These are phyloP conservation scores for Xanthoconium stramineum DNA, from an alignment of 768 basidiomycete genomes.

Conservation along the genomic window DNA sequence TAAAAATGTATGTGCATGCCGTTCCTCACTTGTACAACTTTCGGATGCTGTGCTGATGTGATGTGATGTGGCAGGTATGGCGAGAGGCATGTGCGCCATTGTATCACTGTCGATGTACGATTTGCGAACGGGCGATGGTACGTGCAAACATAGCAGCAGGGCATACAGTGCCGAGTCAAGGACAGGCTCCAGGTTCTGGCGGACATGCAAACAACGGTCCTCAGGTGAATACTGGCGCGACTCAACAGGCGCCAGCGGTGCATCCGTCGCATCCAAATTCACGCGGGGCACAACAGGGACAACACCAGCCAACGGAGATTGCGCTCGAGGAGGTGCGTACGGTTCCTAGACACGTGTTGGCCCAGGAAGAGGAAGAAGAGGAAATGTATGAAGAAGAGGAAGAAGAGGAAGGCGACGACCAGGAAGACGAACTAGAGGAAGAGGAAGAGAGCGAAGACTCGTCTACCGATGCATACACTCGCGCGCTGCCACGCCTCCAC, in stretches of 20 bases:
- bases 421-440: conserved; percentile 26
- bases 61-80: conserved; percentile 50
- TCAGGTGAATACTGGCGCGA: background rate
- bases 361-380: conserved; percentile 32
- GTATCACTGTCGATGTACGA: conserved; percentile 69
- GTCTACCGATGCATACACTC: conserved; percentile 6
- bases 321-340: conserved; percentile 24
- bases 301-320: conserved; percentile 19
- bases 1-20: conserved; percentile 42
- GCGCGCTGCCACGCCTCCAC: conserved; percentile 5
- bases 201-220: background rate
- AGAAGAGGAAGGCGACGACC: conserved; percentile 27
- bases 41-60: conserved; percentile 1
- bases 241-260: conserved; percentile 5
- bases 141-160: conserved; percentile 45
- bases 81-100: conserved; percentile 69
- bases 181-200: conserved; percentile 11
- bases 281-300: conserved; percentile 11
- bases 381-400: conserved; percentile 20
- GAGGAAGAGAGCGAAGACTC: conserved; percentile 34
- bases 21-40: background rate
- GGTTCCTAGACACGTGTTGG: conserved; percentile 18
- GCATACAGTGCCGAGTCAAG: conserved; percentile 32
- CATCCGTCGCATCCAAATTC: conserved; percentile 2
- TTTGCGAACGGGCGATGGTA: conserved; percentile 66